Evolutionary conservation across 2,329 filamentous ascomycete species (phyloP).

Genomic region (Fusarium oxysporum): DNA sequence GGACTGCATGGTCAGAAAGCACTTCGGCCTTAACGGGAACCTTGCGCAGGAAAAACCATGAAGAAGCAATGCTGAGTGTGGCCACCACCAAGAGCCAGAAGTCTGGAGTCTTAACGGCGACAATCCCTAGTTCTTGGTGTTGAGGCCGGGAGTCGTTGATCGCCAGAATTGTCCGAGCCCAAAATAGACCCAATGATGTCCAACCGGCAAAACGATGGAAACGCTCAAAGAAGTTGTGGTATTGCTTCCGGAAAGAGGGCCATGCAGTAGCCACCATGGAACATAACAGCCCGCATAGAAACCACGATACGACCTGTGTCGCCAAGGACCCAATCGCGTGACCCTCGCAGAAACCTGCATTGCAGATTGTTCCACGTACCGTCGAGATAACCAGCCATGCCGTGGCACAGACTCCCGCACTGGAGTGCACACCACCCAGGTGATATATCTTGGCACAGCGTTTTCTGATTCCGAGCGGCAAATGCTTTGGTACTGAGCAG

Average conservation of each 20-base stretch:
- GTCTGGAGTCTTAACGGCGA: slow-evolving; percentile 54
- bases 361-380: slow-evolving; percentile 52
- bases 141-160: slow-evolving; percentile 57
- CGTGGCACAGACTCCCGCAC: slow-evolving; percentile 61
- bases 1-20: slow-evolving; percentile 78
- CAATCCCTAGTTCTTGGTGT: slow-evolving; percentile 50
- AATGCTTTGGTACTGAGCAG: slow-evolving; percentile 58
- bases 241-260: slow-evolving; percentile 69
- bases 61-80: slow-evolving; percentile 74
- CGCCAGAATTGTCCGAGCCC: slow-evolving; percentile 69
- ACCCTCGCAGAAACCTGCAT: slow-evolving; percentile 46
- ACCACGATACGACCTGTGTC: slow-evolving; percentile 63
- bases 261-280: slow-evolving; percentile 72
- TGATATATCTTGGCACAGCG: slow-evolving; percentile 64
- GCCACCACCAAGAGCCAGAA: slow-evolving; percentile 77
- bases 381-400: slow-evolving; percentile 62
- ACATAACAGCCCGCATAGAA: slow-evolving; percentile 68
- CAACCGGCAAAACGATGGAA: slow-evolving; percentile 81
- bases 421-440: slow-evolving; percentile 64
- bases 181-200: slow-evolving; percentile 73
- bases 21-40: slow-evolving; percentile 73
- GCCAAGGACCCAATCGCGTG: slow-evolving; percentile 54
- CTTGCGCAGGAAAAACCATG: slow-evolving; percentile 78
- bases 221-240: slow-evolving; percentile 77
- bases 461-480: slow-evolving; percentile 61